Conservation (phyloP, 1,139 yeast species). For the Sugiyamaella paludigena region DNA sequence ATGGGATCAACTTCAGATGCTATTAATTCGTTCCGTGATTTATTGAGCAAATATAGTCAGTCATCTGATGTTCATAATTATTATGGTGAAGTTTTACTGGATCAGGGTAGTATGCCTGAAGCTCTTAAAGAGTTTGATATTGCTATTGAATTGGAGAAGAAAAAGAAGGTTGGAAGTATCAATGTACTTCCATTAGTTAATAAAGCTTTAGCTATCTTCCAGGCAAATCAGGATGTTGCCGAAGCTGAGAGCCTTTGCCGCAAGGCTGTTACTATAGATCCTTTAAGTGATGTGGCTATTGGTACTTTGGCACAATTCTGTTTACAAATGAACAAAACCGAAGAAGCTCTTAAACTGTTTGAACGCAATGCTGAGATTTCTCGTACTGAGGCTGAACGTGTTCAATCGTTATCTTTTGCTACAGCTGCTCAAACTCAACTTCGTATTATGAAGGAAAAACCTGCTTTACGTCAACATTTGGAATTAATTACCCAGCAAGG, state of each 20-base stretch:
- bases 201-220: slow-evolving; percentile 63
- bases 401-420: slow-evolving; percentile 88
- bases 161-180: slow-evolving; percentile 50
- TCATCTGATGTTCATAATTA: slow-evolving; percentile 92
- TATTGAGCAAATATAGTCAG: slow-evolving; percentile 76
- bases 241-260: slow-evolving; percentile 68
- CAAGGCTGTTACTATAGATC: slow-evolving; percentile 78
- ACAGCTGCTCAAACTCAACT: slow-evolving; percentile 57
- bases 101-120: slow-evolving; percentile 65
- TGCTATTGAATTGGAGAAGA: slow-evolving; percentile 77
- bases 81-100: slow-evolving; percentile 90
- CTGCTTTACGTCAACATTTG: slow-evolving; percentile 34
- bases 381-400: slow-evolving; percentile 80
- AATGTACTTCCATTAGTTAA: slow-evolving; percentile 90
- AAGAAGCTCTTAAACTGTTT: slow-evolving; percentile 77
- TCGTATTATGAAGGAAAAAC: slow-evolving; percentile 37
- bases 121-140: slow-evolving; percentile 85
- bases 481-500: slow-evolving; percentile 24
- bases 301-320: slow-evolving; percentile 87
- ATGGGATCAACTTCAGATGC: slow-evolving; percentile 63
- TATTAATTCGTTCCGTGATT: slow-evolving; percentile 66
- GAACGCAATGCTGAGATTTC: slow-evolving; percentile 80
- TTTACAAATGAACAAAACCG: slow-evolving; percentile 76
- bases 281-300: slow-evolving; percentile 84
- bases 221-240: slow-evolving; percentile 40